Conservation (phyloP, 1,139 yeast species). For the Scheffersomyces segobiensis region DNA sequence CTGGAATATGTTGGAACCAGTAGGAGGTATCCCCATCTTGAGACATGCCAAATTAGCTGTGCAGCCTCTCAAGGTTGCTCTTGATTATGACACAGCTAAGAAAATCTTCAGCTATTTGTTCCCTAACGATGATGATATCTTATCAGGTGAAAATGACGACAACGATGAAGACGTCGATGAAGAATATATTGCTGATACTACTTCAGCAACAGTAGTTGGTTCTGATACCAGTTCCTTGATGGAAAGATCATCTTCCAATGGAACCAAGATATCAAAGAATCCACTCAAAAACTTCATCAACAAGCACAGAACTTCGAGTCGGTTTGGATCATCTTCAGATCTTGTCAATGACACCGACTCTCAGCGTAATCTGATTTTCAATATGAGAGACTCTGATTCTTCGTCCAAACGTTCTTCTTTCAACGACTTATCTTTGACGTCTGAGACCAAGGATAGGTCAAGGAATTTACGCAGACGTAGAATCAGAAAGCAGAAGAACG, state of each 20-base stretch:
- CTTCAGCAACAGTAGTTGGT: not conserved
- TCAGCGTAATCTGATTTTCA: not conserved
- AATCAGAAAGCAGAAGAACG: slow-evolving; percentile 1
- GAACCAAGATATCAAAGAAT: slow-evolving; percentile 8
- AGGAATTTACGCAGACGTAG: not conserved
- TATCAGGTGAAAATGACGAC: slow-evolving; percentile 1
- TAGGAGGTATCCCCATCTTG: slow-evolving; percentile 79
- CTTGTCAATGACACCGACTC: not conserved
- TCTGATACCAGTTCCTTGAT: not conserved
- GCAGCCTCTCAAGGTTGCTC: slow-evolving; percentile 69
- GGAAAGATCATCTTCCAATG: not conserved
- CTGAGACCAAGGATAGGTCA: not conserved
- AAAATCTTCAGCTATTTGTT: slow-evolving; percentile 63
- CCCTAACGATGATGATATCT: slow-evolving; percentile 42
- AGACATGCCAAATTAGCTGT: slow-evolving; percentile 49
- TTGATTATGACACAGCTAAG: slow-evolving; percentile 70
- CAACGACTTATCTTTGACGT: slow-evolving; percentile 3
- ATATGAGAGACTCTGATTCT: slow-evolving; percentile 1
- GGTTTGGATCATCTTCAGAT: not conserved
- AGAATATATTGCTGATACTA: slow-evolving; percentile 2
- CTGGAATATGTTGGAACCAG: slow-evolving; percentile 78
- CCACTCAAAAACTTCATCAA: slow-evolving; percentile 15
- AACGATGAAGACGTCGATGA: slow-evolving; percentile 8
- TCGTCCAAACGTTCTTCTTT: slow-evolving; percentile 4
- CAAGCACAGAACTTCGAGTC: slow-evolving; percentile 4